These are phyloP conservation scores for Hypoxylon sp. DNA, from an alignment of 2,329 filamentous ascomycete species.

Conservation along the genomic window DNA sequence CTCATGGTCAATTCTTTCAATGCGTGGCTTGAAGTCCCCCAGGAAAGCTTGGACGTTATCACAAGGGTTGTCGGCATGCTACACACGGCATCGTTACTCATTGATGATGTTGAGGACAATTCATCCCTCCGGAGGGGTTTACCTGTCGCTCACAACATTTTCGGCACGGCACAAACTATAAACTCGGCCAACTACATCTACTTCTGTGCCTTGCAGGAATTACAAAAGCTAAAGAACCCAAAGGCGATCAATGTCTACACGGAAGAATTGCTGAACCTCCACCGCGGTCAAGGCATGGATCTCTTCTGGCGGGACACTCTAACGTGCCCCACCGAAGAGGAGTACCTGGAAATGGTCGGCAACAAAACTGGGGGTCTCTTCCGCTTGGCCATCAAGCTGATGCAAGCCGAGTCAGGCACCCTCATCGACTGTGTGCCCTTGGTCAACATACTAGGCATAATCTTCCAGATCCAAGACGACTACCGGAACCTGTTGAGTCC, in stretches of 20 bases:
- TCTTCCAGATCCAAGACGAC: constrained; percentile 94
- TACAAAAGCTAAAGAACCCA: constrained; percentile 77
- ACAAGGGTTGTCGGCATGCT: constrained; percentile 86
- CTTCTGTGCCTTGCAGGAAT: constrained; percentile 81
- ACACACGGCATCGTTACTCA: constrained; percentile 84
- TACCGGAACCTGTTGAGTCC: constrained; percentile 85
- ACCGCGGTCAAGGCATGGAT: constrained; percentile 91
- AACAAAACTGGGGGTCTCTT: constrained; percentile 94
- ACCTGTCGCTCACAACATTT: constrained; percentile 86
- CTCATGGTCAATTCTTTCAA: constrained; percentile 87
- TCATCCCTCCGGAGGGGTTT: constrained; percentile 81
- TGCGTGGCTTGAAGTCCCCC: constrained; percentile 80
- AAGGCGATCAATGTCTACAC: constrained; percentile 78
- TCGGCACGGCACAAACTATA: constrained; percentile 88
- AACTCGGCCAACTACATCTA: constrained; percentile 93
- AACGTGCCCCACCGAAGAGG: constrained; percentile 85
- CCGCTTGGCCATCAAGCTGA: constrained; percentile 84
- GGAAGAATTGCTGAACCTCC: constrained; percentile 86
- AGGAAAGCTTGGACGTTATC: constrained; percentile 77
- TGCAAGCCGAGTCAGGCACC: constrained; percentile 78
- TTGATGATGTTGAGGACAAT: constrained; percentile 90
- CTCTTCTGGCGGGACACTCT: constrained; percentile 89
- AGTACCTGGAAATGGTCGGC: constrained; percentile 94
- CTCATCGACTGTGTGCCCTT: constrained; percentile 81
- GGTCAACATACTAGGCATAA: constrained; percentile 84